Evolutionary conservation across 768 basidiomycete species (phyloP).

Genomic region (Tylopilus plumbeoviolaceoides): DNA sequence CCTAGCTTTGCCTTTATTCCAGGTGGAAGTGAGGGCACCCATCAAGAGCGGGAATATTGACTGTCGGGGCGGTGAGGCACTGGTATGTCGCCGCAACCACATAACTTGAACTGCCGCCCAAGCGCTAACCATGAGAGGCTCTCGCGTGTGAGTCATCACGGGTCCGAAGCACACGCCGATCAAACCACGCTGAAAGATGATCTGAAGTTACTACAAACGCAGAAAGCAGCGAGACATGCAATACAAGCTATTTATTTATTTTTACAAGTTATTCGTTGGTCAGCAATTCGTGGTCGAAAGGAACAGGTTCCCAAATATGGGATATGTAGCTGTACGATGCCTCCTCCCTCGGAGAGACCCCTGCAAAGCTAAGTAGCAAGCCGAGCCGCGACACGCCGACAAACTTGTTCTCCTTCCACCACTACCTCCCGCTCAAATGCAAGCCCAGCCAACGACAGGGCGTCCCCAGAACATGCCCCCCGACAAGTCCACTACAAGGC

Average conservation of each 20-base stretch:
- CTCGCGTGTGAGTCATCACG: no score
- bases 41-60: no score
- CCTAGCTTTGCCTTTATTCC: no score
- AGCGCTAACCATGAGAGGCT: no score
- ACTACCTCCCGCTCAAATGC: constrained; percentile 16
- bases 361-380: constrained; percentile 27
- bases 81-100: no score
- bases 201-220: not conserved
- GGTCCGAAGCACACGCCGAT: no score
- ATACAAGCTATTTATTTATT: no score
- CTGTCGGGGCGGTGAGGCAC: no score
- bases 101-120: no score
- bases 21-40: no score
- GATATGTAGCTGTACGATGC: constrained; percentile 17
- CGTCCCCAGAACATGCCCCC: constrained; percentile 22
- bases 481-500: constrained; percentile 24
- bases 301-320: constrained; percentile 27
- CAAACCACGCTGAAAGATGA: no score
- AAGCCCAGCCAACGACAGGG: constrained; percentile 18
- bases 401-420: constrained; percentile 7
- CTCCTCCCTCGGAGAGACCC: constrained; percentile 14
- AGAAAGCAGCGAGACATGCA: no score
- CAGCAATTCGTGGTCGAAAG: constrained; percentile 17
- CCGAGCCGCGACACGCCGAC: constrained; percentile 9
- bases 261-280: constrained; percentile 8